Conservation (phyloP, 768 basidiomycete species). For the Cubamyces sp. region DNA sequence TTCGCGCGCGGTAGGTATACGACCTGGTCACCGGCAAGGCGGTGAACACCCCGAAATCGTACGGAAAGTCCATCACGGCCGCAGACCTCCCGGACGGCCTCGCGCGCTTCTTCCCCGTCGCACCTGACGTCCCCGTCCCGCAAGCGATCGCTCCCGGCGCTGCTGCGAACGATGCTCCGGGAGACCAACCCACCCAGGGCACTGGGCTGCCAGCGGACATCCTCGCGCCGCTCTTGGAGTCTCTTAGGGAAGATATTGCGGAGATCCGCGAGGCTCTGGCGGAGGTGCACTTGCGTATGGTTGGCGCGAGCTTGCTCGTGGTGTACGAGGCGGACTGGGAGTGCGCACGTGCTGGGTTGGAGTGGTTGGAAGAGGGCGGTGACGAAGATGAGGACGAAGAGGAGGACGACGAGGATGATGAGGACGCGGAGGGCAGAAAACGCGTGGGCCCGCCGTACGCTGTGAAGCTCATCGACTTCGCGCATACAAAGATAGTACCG, state of each 20-base stretch:
- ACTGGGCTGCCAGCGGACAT: constrained; percentile 58
- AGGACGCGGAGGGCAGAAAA: constrained; percentile 32
- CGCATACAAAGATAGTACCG: constrained; percentile 72
- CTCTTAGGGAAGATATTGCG: constrained; percentile 54
- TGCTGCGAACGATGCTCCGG: constrained; percentile 12
- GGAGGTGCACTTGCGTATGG: constrained; percentile 72
- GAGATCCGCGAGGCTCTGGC: constrained; percentile 55
- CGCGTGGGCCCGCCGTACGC: constrained; percentile 53
- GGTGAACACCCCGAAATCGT: constrained; percentile 69
- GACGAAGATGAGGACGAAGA: constrained; percentile 40
- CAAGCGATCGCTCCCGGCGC: constrained; percentile 15
- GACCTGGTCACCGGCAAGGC: constrained; percentile 59
- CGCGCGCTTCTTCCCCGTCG: constrained; percentile 72
- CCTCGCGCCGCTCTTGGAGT: constrained; percentile 61
- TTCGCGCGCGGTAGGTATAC: constrained; percentile 58
- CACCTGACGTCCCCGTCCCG: not conserved
- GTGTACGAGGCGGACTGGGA: constrained; percentile 72
- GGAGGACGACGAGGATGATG: constrained; percentile 36
- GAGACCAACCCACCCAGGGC: constrained; percentile 29
- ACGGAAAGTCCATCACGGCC: constrained; percentile 75
- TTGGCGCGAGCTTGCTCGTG: constrained; percentile 80
- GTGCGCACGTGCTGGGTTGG: constrained; percentile 42
- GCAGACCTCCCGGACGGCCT: constrained; percentile 78
- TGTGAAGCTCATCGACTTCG: constrained; percentile 92
- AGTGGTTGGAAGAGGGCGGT: constrained; percentile 42